These are phyloP conservation scores for Sungouiozyma intestinalis DNA, from an alignment of 805 yeast genomes.

Conservation along the genomic window DNA sequence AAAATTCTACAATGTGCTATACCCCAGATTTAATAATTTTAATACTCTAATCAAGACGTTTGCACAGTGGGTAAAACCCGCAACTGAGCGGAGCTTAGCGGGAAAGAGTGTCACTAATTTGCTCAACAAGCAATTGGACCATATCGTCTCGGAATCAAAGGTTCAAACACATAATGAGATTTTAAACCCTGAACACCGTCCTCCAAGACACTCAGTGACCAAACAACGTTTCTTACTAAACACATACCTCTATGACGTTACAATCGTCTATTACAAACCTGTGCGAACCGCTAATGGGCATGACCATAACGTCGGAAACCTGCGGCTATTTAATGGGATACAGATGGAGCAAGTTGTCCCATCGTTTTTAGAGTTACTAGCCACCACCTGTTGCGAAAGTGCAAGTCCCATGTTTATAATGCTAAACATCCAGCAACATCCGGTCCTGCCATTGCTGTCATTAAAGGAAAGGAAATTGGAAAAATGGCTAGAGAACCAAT, in stretches of 20 bases:
- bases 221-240: conserved; percentile 3
- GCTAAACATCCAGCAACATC: conserved; percentile 37
- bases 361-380: conserved; percentile 17
- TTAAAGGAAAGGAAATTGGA: conserved; percentile 46
- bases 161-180: no score
- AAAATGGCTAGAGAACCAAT: conserved; percentile 63
- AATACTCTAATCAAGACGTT: conserved; percentile 4
- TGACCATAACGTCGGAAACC: conserved; percentile 16
- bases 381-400: not conserved
- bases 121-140: not conserved
- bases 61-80: not conserved
- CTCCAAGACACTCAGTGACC: no score
- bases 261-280: conserved; percentile 32
- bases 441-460: conserved; percentile 39
- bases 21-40: conserved; percentile 65
- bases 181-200: no score
- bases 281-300: conserved; percentile 11
- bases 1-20: conserved; percentile 46
- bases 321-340: conserved; percentile 14
- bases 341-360: conserved; percentile 27
- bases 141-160: not conserved
- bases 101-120: not conserved
- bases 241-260: conserved; percentile 25
- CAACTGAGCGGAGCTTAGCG: not conserved
- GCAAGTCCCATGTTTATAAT: conserved; percentile 29